These are phyloP conservation scores for Xylaria intraflava DNA, from an alignment of 495 filamentous ascomycete species.

Conservation along the genomic window DNA sequence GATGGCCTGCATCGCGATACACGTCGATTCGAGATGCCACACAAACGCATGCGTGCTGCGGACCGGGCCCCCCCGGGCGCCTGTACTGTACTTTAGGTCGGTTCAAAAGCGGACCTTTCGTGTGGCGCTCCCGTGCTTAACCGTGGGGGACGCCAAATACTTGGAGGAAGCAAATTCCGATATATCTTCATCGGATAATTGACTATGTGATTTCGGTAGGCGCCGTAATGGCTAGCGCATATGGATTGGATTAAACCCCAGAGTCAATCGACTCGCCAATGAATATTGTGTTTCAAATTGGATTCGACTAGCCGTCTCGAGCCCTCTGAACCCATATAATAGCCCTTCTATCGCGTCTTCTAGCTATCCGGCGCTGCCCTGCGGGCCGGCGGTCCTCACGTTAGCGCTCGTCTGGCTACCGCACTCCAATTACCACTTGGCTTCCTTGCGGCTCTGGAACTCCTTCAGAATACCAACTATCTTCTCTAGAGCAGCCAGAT, in stretches of 20 bases:
- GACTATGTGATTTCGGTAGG: not conserved
- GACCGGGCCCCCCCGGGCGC: too few relatives aligned
- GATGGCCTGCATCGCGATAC: not conserved
- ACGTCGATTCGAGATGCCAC: not conserved
- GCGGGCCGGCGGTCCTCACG: not conserved
- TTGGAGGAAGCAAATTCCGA: not conserved
- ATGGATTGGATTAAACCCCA: not conserved
- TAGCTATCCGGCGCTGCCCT: not conserved
- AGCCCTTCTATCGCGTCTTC: not conserved
- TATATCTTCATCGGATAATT: not conserved
- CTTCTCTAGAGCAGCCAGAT: slow-evolving; percentile 69
- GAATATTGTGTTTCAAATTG: not conserved
- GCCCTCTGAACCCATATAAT: not conserved
- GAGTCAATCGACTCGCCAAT: not conserved
- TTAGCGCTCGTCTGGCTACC: not conserved
- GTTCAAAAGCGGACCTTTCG: not conserved
- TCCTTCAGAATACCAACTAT: slow-evolving; percentile 66
- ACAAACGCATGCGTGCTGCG: not conserved
- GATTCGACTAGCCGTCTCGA: not conserved
- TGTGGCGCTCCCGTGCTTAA: not conserved
- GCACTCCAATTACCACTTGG: slow-evolving; percentile 53
- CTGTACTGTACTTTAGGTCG: too few relatives aligned
- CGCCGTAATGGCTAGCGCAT: not conserved
- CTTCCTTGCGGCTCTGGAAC: slow-evolving; percentile 62
- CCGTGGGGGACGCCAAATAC: not conserved